Evolutionary conservation across 2,329 filamentous ascomycete species (phyloP).

Genomic region (Alternaria sp.): DNA sequence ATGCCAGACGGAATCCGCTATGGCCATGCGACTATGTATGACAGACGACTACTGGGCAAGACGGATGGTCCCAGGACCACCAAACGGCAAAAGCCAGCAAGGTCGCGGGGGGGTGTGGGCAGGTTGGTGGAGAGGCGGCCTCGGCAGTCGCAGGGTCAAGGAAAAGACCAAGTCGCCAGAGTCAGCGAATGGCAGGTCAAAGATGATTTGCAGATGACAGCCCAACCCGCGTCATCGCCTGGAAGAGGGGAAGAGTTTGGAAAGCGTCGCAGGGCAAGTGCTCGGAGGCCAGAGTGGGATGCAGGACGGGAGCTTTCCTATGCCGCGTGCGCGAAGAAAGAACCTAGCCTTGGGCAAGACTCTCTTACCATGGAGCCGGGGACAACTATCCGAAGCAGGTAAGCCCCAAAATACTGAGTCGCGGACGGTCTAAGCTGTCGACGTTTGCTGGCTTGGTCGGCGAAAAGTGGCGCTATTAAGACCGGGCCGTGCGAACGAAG

Average conservation of each 20-base stretch:
- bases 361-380: conserved; percentile 52
- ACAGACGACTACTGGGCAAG: conserved; percentile 31
- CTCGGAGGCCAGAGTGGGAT: conserved; percentile 41
- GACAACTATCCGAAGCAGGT: conserved; percentile 48
- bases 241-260: conserved; percentile 45
- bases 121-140: conserved; percentile 38
- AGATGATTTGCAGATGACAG: conserved; percentile 36
- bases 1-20: conserved; percentile 47
- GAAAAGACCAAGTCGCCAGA: conserved; percentile 40
- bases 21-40: conserved; percentile 52
- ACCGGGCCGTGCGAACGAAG: conserved; percentile 42
- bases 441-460: conserved; percentile 44
- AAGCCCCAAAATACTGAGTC: conserved; percentile 39
- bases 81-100: conserved; percentile 41
- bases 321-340: conserved; percentile 41
- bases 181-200: conserved; percentile 43
- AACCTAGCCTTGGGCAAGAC: conserved; percentile 43
- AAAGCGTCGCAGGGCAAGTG: conserved; percentile 48
- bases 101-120: conserved; percentile 33
- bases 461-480: conserved; percentile 40
- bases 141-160: conserved; percentile 45
- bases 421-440: conserved; percentile 42
- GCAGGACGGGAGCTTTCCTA: conserved; percentile 44
- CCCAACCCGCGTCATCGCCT: conserved; percentile 51
- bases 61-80: conserved; percentile 33